phyloP scores from a whole-genome alignment of 2,329 filamentous ascomycete species.

The Epichloe uncinata region DNA sequence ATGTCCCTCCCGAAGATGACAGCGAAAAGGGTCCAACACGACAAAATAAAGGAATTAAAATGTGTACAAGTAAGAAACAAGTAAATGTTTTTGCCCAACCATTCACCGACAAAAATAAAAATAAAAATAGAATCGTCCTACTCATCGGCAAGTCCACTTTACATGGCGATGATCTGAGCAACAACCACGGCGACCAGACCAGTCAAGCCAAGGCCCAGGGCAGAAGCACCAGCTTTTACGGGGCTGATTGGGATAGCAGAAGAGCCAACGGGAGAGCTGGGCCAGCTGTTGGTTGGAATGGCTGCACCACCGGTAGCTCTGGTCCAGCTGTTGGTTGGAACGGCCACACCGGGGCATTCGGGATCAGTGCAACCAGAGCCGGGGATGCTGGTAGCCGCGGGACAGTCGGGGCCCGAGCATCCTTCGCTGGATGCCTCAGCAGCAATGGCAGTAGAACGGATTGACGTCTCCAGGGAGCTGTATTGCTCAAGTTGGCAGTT shows the following conservation, averaged over 20 bases:
- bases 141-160: conserved; percentile 4
- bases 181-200: conserved; percentile 14
- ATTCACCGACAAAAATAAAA: background rate
- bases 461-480: conserved; percentile 8
- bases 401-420: conserved; percentile 13
- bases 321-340: conserved; percentile 10
- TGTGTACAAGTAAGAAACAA: background rate
- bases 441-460: conserved; percentile 9
- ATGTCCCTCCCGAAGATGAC: background rate
- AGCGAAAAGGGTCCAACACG: background rate
- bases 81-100: background rate
- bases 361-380: too few relatives aligned
- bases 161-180: conserved; percentile 17
- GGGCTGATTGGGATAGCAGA: conserved; percentile 18
- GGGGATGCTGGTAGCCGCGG: conserved; percentile 4
- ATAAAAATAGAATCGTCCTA: background rate
- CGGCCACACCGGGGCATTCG: background rate
- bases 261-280: conserved; percentile 4
- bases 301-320: conserved; percentile 4
- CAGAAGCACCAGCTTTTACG: conserved; percentile 34
- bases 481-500: conserved; percentile 1
- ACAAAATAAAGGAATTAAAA: background rate
- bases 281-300: conserved; percentile 10
- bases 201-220: conserved; percentile 13
- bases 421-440: conserved; percentile 13